A percentile compares a stretch with the other conserved stretches of the same genome.
phyloP scores from a whole-genome alignment of 345 rosid genomes.

The Eucalyptus paniculata region DNA sequence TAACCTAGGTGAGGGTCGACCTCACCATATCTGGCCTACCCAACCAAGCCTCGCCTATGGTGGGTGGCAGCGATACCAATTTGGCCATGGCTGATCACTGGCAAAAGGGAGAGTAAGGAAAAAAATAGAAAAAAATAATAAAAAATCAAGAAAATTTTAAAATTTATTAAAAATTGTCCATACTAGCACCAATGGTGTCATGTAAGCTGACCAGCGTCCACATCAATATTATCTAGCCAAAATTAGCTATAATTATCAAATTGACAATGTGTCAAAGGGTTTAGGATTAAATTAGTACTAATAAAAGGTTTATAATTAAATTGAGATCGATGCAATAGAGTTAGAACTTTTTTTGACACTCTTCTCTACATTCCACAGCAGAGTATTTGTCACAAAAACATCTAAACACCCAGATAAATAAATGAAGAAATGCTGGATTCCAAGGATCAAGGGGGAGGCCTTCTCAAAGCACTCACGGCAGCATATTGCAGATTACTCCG shows the following conservation, averaged over 20 bases:
- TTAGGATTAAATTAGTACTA: no score
- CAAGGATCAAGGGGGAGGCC: constrained; percentile 97
- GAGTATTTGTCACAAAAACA: not conserved
- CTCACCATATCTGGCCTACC: fast-evolving
- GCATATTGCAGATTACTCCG: constrained; percentile 91
- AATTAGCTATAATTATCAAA: fast-evolving
- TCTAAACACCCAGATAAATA: not conserved
- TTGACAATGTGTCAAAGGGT: fast-evolving
- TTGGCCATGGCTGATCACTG: fast-evolving
- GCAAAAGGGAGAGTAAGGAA: no score
- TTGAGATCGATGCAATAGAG: fast-evolving
- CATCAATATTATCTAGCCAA: fast-evolving
- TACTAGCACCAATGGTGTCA: fast-evolving
- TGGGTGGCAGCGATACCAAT: fast-evolving
- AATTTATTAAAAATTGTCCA: fast-evolving
- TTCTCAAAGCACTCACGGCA: constrained; percentile 83
- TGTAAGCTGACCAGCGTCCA: fast-evolving
- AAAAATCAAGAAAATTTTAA: fast-evolving
- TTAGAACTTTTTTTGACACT: no score
- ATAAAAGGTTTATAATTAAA: fast-evolving
- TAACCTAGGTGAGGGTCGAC: no score
- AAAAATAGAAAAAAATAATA: fast-evolving
- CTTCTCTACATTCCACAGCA: not conserved
- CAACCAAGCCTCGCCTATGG: no score
- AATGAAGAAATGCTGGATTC: constrained; percentile 69